phyloP scores from a whole-genome alignment of 164 flowering plant genomes.

The Tetrastigma voinierianum region DNA sequence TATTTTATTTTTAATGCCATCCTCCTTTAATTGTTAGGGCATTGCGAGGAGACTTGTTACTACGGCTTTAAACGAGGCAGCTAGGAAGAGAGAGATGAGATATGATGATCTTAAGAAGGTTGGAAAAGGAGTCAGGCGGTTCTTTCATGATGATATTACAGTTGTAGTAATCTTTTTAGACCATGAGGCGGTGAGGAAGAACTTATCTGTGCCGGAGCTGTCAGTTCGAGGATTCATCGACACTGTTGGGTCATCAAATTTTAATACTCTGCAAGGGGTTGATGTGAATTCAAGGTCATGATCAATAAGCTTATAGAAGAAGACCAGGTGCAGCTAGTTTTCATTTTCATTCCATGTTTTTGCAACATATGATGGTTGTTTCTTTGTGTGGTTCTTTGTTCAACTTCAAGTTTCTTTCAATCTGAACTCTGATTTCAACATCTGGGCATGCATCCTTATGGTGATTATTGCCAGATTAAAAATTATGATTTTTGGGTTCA shows the following conservation, averaged over 20 bases:
- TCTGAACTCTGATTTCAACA: neutral
- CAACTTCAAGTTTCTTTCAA: neutral
- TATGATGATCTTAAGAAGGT: slow-evolving; percentile 54
- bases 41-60: slow-evolving; percentile 66
- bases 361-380: slow-evolving; percentile 12
- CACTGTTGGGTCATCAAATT: slow-evolving; percentile 48
- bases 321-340: slow-evolving; percentile 4
- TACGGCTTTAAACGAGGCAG: slow-evolving; percentile 55
- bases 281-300: slow-evolving; percentile 14
- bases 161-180: slow-evolving; percentile 76
- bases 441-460: neutral
- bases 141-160: slow-evolving; percentile 75
- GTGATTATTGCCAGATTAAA: neutral
- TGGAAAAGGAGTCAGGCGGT: slow-evolving; percentile 48
- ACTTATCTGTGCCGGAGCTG: slow-evolving; percentile 30
- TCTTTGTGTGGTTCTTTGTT: slow-evolving; percentile 6
- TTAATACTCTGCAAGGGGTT: slow-evolving; percentile 33
- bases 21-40: slow-evolving; percentile 40
- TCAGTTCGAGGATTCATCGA: slow-evolving; percentile 53
- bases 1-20: neutral
- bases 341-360: slow-evolving; percentile 7
- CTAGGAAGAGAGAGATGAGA: slow-evolving; percentile 50
- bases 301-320: neutral
- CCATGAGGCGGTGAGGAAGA: slow-evolving; percentile 38
- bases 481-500: neutral